Evolutionary conservation across 345 rosid genomes (phyloP).

Genomic region (Dimocarpus longan): DNA sequence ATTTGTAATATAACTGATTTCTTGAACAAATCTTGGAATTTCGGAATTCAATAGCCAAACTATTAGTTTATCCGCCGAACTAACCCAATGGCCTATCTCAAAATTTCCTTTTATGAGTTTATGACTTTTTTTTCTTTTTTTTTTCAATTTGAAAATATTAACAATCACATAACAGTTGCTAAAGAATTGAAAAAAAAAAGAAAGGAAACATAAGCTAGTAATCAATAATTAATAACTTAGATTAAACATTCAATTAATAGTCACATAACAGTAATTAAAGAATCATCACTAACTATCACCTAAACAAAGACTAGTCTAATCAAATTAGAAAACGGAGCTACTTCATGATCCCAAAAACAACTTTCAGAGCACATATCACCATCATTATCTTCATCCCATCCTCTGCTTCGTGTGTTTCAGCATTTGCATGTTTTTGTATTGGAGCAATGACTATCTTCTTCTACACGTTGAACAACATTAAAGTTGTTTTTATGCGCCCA

Average conservation of each 20-base stretch:
- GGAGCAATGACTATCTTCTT: too few species aligned
- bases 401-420: background rate
- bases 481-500: background rate
- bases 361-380: background rate
- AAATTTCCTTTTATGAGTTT: background rate
- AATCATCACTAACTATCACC: too few species aligned
- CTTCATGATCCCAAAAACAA: constrained; percentile 18
- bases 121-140: too few species aligned
- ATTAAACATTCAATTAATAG: too few species aligned
- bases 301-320: background rate
- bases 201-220: too few species aligned
- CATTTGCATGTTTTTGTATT: background rate
- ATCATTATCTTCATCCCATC: background rate
- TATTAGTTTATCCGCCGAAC: constrained; percentile 28
- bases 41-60: background rate
- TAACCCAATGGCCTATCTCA: background rate
- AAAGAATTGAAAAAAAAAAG: too few species aligned
- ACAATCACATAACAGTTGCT: too few species aligned
- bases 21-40: background rate
- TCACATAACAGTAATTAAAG: too few species aligned
- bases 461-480: background rate
- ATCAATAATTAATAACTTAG: too few species aligned
- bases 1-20: background rate
- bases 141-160: too few species aligned
- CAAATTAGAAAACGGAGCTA: constrained; percentile 6